Evolutionary conservation across 2,329 filamentous ascomycete genomes (phyloP).

Genomic region (Aspergillus sp.): DNA sequence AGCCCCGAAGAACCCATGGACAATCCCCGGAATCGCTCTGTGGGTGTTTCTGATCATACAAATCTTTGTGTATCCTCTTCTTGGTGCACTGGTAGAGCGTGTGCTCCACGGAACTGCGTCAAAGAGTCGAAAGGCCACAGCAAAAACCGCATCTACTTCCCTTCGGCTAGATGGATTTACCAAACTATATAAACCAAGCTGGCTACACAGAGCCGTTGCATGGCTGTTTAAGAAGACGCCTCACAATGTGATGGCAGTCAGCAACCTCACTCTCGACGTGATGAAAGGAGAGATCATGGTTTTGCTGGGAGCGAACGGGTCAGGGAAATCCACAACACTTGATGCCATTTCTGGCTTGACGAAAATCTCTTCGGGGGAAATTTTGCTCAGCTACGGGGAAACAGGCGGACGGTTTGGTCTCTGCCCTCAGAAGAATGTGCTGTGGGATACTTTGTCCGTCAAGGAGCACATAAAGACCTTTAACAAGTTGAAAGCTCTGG

Average conservation of each 20-base stretch:
- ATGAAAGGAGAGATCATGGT: constrained; percentile 75
- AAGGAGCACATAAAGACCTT: constrained; percentile 78
- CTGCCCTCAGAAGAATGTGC: constrained; percentile 86
- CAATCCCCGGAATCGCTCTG: constrained; percentile 62
- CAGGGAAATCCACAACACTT: constrained; percentile 81
- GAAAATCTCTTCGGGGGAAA: constrained; percentile 63
- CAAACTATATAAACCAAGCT: constrained; percentile 65
- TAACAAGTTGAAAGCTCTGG: constrained; percentile 65
- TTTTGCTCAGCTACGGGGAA: constrained; percentile 69
- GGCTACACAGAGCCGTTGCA: constrained; percentile 44
- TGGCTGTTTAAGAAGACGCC: constrained; percentile 40
- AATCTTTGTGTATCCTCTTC: constrained; percentile 64
- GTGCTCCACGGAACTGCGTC: constrained; percentile 66
- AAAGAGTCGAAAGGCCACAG: constrained; percentile 42
- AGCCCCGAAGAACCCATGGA: constrained; percentile 58
- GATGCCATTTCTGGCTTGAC: constrained; percentile 79
- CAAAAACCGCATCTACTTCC: constrained; percentile 38
- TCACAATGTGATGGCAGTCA: constrained; percentile 70
- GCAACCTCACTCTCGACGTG: constrained; percentile 61
- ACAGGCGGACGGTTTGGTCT: constrained; percentile 72
- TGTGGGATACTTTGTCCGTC: constrained; percentile 84
- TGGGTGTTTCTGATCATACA: constrained; percentile 72
- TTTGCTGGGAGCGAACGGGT: constrained; percentile 79
- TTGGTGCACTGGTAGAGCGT: constrained; percentile 66
- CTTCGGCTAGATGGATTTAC: constrained; percentile 65